A percentile compares a stretch with the other conserved stretches of the same genome.
phyloP scores from a whole-genome alignment of 2,329 filamentous ascomycete genomes.

The Trichoderma breve region DNA sequence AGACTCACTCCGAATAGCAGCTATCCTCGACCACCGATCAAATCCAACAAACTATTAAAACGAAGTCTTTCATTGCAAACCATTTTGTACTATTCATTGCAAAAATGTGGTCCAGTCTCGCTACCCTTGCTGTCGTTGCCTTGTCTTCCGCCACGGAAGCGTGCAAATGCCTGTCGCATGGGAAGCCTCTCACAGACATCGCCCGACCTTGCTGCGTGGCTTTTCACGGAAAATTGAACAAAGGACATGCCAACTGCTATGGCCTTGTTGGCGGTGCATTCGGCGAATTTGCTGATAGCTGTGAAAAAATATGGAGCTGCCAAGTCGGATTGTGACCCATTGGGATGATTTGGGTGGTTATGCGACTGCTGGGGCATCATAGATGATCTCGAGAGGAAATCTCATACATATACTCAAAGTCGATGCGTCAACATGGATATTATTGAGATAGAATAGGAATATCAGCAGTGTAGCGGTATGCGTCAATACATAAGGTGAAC shows the following conservation, averaged over 20 bases:
- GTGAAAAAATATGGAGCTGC: not conserved
- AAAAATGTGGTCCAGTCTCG: not conserved
- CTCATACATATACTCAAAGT: too few species aligned
- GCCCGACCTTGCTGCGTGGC: not conserved
- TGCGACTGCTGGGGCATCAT: not conserved
- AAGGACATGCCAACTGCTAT: not conserved
- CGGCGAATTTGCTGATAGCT: not conserved
- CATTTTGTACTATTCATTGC: too few species aligned
- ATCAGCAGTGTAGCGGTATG: too few species aligned
- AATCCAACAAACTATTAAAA: too few species aligned
- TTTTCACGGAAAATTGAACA: not conserved
- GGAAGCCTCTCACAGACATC: too few species aligned
- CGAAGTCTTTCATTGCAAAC: too few species aligned
- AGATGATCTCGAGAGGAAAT: too few species aligned
- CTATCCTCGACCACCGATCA: too few species aligned
- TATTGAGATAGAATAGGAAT: too few species aligned
- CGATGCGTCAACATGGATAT: too few species aligned
- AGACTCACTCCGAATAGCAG: too few species aligned
- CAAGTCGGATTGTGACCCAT: not conserved
- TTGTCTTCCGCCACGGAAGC: not conserved
- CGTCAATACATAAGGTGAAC: too few species aligned
- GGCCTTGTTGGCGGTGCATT: not conserved
- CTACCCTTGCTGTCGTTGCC: not conserved
- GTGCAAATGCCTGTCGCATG: not conserved
- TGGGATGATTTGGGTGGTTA: not conserved